Percentiles rank a stretch among this genome's conserved stretches.
phyloP scores from a whole-genome alignment of 192 early-diverging fungal species.

The Entophlyctis helioformis region DNA sequence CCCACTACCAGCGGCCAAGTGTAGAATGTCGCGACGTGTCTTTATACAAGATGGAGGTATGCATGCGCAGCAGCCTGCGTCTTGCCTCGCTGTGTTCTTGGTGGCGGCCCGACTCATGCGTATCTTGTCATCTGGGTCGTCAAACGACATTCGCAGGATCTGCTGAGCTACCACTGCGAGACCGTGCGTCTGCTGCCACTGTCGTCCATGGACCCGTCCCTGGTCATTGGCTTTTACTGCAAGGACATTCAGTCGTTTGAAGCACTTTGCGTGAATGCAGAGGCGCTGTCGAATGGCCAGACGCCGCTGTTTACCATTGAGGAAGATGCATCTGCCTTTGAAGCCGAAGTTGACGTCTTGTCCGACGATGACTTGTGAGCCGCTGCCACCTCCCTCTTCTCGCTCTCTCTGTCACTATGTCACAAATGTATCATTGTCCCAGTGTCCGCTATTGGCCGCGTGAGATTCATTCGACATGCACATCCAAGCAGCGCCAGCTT shows the following conservation, averaged over 20 bases:
- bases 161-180: conserved; percentile 74
- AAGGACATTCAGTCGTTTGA: conserved; percentile 46
- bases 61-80: no score
- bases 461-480: no score
- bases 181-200: conserved; percentile 63
- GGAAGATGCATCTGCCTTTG: conserved; percentile 52
- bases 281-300: conserved; percentile 20
- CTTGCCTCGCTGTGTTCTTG: no score
- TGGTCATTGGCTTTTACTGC: conserved; percentile 86
- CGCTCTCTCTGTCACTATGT: no score
- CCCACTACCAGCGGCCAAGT: conserved; percentile 75
- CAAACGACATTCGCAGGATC: conserved; percentile 32
- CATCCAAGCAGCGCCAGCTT: no score
- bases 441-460: no score
- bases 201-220: conserved; percentile 76
- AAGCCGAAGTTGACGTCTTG: conserved; percentile 31
- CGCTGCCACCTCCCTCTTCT: no score
- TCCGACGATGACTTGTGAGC: conserved; percentile 30
- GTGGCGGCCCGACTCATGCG: no score
- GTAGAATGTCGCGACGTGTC: no score
- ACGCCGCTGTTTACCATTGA: conserved; percentile 54
- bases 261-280: conserved; percentile 37
- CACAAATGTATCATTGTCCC: no score
- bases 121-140: no score
- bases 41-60: no score